phyloP scores from a whole-genome alignment of 805 yeast genomes.

The Kurtzmaniella cleridarum region DNA sequence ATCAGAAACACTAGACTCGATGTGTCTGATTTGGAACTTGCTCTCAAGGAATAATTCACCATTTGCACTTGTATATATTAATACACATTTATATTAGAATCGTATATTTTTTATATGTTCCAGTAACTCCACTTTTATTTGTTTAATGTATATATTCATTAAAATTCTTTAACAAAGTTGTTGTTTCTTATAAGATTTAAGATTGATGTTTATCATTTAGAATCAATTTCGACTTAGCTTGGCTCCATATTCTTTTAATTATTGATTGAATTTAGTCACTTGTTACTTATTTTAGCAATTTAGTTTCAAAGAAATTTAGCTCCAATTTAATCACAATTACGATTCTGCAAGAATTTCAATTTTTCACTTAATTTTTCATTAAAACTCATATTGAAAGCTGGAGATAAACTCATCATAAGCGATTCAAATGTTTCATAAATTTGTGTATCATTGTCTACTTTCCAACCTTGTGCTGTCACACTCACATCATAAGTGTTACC shows the following conservation, averaged over 20 bases:
- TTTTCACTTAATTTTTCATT: slow-evolving; percentile 13
- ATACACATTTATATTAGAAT: background rate
- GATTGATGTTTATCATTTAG: no score
- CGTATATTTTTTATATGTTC: background rate
- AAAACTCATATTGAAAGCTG: slow-evolving; percentile 16
- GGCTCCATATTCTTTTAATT: no score
- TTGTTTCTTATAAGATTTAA: no score
- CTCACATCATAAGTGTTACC: slow-evolving; percentile 10
- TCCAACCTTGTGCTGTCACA: slow-evolving; percentile 29
- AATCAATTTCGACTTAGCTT: no score
- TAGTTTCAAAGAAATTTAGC: no score
- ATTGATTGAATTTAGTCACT: no score
- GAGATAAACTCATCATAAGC: slow-evolving; percentile 21
- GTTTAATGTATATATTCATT: no score
- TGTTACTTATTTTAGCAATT: no score
- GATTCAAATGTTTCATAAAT: slow-evolving; percentile 27
- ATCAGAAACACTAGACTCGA: slow-evolving; percentile 76
- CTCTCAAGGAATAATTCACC: slow-evolving; percentile 1
- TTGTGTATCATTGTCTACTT: slow-evolving; percentile 6
- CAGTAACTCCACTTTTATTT: no score
- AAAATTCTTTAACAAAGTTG: no score
- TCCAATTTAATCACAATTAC: slow-evolving; percentile 4
- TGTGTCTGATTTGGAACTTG: slow-evolving; percentile 60
- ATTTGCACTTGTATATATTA: background rate
- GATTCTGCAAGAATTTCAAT: slow-evolving; percentile 6